These are phyloP conservation scores for Colletotrichum truncatum DNA, from an alignment of 2,329 filamentous ascomycete genomes.

Conservation along the genomic window DNA sequence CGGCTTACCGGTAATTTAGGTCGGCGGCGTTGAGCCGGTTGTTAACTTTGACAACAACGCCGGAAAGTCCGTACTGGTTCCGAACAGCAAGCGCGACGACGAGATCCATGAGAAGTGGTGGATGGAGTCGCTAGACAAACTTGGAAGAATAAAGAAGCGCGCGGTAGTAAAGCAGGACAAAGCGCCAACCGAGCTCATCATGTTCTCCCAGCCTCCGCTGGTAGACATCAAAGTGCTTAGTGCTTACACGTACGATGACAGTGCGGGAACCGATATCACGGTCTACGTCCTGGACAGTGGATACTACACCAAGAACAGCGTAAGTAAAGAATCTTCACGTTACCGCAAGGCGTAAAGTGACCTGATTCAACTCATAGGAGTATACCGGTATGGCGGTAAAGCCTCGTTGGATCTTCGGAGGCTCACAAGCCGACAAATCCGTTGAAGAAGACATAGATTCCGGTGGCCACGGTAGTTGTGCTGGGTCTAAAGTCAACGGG, in stretches of 20 bases:
- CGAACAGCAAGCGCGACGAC: background rate
- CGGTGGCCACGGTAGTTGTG: background rate
- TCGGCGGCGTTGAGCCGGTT: background rate
- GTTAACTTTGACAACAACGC: background rate
- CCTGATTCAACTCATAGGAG: background rate
- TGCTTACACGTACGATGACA: background rate
- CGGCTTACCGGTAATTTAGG: background rate
- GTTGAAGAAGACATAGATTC: background rate
- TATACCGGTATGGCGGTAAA: background rate
- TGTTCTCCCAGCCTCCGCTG: background rate
- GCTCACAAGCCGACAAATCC: background rate
- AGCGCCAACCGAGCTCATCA: background rate
- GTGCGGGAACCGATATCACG: background rate
- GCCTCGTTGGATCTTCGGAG: background rate
- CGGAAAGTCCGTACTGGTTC: background rate
- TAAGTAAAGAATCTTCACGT: accelerated
- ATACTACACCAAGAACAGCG: background rate
- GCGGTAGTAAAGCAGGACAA: background rate
- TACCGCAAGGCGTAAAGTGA: background rate
- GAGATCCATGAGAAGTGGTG: background rate
- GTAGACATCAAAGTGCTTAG: background rate
- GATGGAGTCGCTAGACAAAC: background rate
- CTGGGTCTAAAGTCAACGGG: background rate
- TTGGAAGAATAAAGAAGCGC: background rate
- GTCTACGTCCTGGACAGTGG: background rate